A percentile compares a stretch with the other conserved stretches of the same genome.
phyloP scores from a whole-genome alignment of 139 green algal species.

The Edaphochlamys debaryana region DNA sequence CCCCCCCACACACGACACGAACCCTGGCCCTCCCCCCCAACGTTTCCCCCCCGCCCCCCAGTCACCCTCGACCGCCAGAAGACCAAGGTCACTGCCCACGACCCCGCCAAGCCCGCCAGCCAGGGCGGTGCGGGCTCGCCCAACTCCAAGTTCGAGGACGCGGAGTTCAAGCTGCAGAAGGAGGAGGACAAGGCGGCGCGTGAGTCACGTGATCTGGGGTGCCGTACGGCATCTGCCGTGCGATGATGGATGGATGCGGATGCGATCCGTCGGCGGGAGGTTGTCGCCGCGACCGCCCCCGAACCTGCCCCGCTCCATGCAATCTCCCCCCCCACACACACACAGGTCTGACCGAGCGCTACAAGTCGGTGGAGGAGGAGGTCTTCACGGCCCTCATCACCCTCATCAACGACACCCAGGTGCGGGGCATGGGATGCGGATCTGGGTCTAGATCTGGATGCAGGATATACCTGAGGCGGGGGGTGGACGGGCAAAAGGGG shows the following conservation, averaged over 20 bases:
- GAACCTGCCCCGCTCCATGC: too few relatives aligned
- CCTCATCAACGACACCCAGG: conserved; percentile 52
- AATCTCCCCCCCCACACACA: too few relatives aligned
- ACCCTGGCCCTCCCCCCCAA: too few relatives aligned
- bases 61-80: conserved; percentile 37
- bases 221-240: too few relatives aligned
- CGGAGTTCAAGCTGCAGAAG: conserved; percentile 38
- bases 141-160: conserved; percentile 27
- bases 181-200: conserved; percentile 55
- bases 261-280: too few relatives aligned
- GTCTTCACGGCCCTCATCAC: conserved; percentile 50
- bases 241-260: too few relatives aligned
- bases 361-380: conserved; percentile 42
- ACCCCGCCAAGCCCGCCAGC: neutral
- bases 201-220: conserved; percentile 11
- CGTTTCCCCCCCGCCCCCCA: too few relatives aligned
- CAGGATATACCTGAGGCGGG: too few relatives aligned
- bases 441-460: too few relatives aligned
- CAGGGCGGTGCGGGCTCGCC: neutral
- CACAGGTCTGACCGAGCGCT: conserved; percentile 49
- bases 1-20: too few relatives aligned
- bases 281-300: too few relatives aligned
- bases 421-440: neutral
- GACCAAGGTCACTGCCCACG: conserved; percentile 2
- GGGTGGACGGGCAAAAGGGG: too few relatives aligned